Base-by-base conservation (phyloP, 352 stramenopile genomes). In the Thalassiosira ordinaria region DNA sequence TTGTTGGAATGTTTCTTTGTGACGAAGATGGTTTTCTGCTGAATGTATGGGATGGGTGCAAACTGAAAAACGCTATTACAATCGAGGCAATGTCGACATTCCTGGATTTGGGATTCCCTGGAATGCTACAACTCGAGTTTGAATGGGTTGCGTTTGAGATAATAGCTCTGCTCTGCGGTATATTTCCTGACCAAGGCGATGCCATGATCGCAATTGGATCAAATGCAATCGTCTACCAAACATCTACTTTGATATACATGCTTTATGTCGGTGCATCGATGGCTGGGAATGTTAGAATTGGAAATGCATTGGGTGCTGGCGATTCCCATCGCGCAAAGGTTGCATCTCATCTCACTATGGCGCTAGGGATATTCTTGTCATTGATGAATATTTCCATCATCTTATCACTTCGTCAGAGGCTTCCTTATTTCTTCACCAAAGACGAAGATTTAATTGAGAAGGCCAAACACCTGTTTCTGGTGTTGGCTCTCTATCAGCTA, bases 71-170 rank as follows among this genome's bases (percentile, higher is more conserved):
- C 35, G 91, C 92, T 0, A 47, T 95, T 24, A 57, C 31, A 4
- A 11, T 18, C 16, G 85, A 80, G 39, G 77, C 95, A 26, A 84
- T 96, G 16, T 84, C 89, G 14, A 89, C 95, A 65, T 97, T 97
- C 60, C 56, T 96, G 0, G 83, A 85, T 13, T 87, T 97, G 20
- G 94, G 93, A 9, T 67, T 96, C 31, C 95, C 93, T 0, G 94
- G 94, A 0, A 87, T 96, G 74, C 79, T 93, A 37, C 96, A 96
- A 90, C 88, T 96, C 31, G 91, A 96, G 73, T 96, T 95, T 68
- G 93, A 97, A 78, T 96, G 93, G 60, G 95, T 90, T 8, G 57
- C 57, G 11, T 66, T 47, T 8, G 59, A 67, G 37, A 49, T 67
- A 29, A 29, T 96, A 37, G 86, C 90, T 9, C 75, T 96, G 1